Base-by-base conservation (phyloP, 2,329 filamentous ascomycete genomes). In the Nigrospora oryzae region DNA sequence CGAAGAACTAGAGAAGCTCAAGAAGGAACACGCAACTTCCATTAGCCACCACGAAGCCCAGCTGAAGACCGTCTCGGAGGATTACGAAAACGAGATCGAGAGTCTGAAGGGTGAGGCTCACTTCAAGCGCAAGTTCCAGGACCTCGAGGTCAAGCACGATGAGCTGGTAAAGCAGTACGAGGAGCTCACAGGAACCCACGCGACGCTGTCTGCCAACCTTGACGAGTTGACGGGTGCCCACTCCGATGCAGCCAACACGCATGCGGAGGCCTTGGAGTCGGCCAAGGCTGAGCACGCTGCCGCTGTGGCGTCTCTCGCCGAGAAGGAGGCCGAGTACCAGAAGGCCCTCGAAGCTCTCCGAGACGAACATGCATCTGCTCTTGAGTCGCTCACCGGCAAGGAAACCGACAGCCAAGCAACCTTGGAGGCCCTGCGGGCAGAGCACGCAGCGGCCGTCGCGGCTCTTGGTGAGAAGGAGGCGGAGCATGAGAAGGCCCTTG, bases 61-160 rank as follows among this genome's bases (percentile, higher is more conserved):
- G 56, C 68, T 84, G 51, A 69, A 75, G 58, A 72, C 71, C 48
- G 61, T 83, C 44, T 78, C 77, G 1, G 67, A 75, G 50, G 79
- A 83, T 51, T 81, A 81, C 51, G 75, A 83, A 57, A 69, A 73
- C n/a, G 79, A 83, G 58, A 82, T 84, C 44, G 79, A 83, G 55
- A 74, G 74, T 46, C 71, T 83, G 14, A 73, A 74, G 46, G 79
- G 77, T 17, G 78, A 83, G 49, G 78, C 79, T 13, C 76, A 76
- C 57, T 80, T 81, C 63, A 81, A 80, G 64, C 74, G 75, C 51
- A 78, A 81, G 60, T 83, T 77, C 49, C 71, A 80, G 47, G 75
- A 78, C 34, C 69, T 84, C 6, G 77, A 82, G 56, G 60, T 59
- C 5, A 72, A 81, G 58, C 74, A 83, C 58, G 67, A 66, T 11